phyloP scores from a whole-genome alignment of 2,329 filamentous ascomycete species.

The Epichloe bromicola region DNA sequence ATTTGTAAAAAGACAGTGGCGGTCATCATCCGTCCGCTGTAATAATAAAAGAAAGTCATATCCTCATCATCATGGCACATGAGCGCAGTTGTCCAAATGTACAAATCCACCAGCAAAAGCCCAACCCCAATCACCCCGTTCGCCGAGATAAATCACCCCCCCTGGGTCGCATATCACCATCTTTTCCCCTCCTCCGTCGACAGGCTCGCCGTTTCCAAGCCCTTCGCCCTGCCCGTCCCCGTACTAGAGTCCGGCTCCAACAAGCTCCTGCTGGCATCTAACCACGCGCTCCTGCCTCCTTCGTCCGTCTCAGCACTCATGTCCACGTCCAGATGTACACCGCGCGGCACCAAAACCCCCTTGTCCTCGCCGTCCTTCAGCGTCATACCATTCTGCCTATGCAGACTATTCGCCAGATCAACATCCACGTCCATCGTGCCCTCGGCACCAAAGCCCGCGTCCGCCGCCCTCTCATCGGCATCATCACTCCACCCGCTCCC shows the following conservation, averaged over 20 bases:
- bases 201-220: constrained; percentile 24
- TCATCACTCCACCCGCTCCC: constrained; percentile 14
- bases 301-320: constrained; percentile 14
- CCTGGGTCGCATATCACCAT: neutral
- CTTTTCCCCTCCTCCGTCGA: constrained; percentile 19
- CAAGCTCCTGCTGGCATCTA: constrained; percentile 25
- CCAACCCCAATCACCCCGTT: no score
- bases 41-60: neutral
- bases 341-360: constrained; percentile 7
- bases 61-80: neutral
- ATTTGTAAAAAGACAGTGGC: neutral
- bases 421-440: constrained; percentile 12
- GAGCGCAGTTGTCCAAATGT: neutral
- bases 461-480: constrained; percentile 7
- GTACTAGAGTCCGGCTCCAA: constrained; percentile 24
- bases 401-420: constrained; percentile 4
- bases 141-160: neutral
- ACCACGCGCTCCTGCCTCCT: constrained; percentile 16
- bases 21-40: neutral
- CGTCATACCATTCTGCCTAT: constrained; percentile 1
- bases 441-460: constrained; percentile 4
- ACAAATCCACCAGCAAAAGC: no score
- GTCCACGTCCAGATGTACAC: constrained; percentile 7
- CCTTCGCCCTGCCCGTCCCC: constrained; percentile 20
- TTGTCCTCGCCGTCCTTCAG: constrained; percentile 5